Evolutionary conservation across 495 filamentous ascomycete species (phyloP).

Genomic region (Thermothielavioides terrestris): DNA sequence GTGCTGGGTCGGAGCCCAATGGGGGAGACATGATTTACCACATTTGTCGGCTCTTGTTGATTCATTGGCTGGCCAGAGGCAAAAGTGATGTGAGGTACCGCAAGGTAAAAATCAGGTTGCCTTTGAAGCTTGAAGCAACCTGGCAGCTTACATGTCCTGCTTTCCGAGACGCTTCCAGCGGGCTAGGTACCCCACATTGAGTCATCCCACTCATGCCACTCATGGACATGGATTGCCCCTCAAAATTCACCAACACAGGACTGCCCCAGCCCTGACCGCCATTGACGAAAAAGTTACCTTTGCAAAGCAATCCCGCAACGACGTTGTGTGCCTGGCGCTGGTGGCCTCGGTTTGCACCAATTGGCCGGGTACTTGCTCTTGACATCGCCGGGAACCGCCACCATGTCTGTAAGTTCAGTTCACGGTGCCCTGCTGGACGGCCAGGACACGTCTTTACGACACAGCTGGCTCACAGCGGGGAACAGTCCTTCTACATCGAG

Average conservation of each 20-base stretch:
- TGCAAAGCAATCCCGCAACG: background rate
- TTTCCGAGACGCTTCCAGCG: background rate
- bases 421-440: background rate
- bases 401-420: constrained; percentile 21
- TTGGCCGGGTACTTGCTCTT: background rate
- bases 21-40: no score
- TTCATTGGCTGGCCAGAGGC: background rate
- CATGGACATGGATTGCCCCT: constrained; percentile 10
- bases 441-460: background rate
- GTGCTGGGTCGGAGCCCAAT: no score
- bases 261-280: constrained; percentile 7
- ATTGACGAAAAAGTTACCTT: constrained; percentile 6
- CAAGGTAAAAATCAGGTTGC: no score
- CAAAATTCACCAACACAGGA: constrained; percentile 4
- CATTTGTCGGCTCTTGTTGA: background rate
- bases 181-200: constrained; percentile 15
- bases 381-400: background rate
- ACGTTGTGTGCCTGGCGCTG: no score
- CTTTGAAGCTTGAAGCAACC: no score
- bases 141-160: background rate
- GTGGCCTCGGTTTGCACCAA: no score
- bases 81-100: no score
- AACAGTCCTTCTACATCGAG: constrained; percentile 59
- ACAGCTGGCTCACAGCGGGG: background rate
- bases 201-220: constrained; percentile 10